These are phyloP conservation scores for Pseudogymnoascus sp. DNA, from an alignment of 2,329 filamentous ascomycete genomes.

Conservation along the genomic window DNA sequence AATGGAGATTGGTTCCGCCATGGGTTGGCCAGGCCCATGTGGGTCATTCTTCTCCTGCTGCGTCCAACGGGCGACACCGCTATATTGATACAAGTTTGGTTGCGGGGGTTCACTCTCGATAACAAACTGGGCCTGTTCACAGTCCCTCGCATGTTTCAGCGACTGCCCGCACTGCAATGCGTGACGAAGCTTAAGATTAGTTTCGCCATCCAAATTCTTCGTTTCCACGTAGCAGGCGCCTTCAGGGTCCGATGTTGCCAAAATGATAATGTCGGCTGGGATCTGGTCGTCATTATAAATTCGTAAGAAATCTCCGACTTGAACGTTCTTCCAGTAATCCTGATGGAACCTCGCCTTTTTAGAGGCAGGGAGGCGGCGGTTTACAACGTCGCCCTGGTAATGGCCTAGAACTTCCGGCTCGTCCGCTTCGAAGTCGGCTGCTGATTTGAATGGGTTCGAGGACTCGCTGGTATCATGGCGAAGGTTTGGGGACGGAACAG, in stretches of 20 bases:
- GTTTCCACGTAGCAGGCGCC: constrained; percentile 97
- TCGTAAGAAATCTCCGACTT: constrained; percentile 92
- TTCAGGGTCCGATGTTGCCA: constrained; percentile 88
- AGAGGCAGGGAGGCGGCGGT: constrained; percentile 54
- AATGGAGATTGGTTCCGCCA: constrained; percentile 88
- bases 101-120: constrained; percentile 89
- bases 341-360: constrained; percentile 80
- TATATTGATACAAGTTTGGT: constrained; percentile 92
- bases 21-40: constrained; percentile 56
- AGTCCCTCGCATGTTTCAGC: constrained; percentile 83
- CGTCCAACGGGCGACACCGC: constrained; percentile 77
- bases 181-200: constrained; percentile 90
- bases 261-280: constrained; percentile 83
- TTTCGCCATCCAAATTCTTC: constrained; percentile 96
- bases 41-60: constrained; percentile 59
- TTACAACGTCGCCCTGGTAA: constrained; percentile 46
- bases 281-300: constrained; percentile 95
- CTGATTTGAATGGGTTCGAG: constrained; percentile 26
- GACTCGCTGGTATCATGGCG: constrained; percentile 30
- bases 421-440: constrained; percentile 27
- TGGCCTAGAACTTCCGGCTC: constrained; percentile 55
- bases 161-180: constrained; percentile 76
- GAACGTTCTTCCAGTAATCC: constrained; percentile 89
- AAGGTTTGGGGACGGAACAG: constrained; percentile 73
- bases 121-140: constrained; percentile 76